Evolutionary conservation across 1,139 yeast species (phyloP), one percentile per base, ranked within the genome.

Genomic region (Suzukiozyma palmioleophila): DNA sequence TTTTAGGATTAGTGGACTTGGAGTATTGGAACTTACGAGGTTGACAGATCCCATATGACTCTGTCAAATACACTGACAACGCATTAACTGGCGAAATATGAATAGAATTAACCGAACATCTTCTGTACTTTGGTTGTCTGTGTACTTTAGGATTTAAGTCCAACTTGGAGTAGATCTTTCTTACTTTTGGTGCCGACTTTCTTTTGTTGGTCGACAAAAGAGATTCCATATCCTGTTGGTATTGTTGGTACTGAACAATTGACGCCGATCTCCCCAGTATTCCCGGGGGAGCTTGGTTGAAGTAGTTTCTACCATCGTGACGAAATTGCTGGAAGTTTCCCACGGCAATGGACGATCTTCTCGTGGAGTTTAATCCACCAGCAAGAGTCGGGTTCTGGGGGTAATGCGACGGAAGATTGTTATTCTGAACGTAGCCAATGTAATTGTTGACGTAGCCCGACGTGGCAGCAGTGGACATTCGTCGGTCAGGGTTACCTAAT

Each of bases 1-100:
- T 69, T 44, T 88, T 80, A 2, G 98, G 98, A 56, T 94, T 92
- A 43, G 88, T 82, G 8, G 90, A 75, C 22, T 88, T 78, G 48
- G 84, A 84, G 59, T 92, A 94, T 46, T 83, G 82, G 62, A 89
- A 94, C 48, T 66, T 69, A 37, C 79, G 79, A 0, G 97, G 90
- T 44, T 89, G 88, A 61, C 97, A 92, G 41, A 92, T 77, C 14
- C 86, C 71, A 57, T 86, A 92, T 0, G 97, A 83, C 24, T 90
- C 81, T 4, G 92, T 75, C 35, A 92, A 66, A 42, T 86, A 81
- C 3, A 81, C 76, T 0, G 97, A 86, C 43, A 90, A 66, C 1
- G 96, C 96, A 43, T 78, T 73, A 15, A 87, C 72, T 0, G 98
- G 98, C n/a, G 96, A 85, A 30, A 88, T 77, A 47, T 81, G 87